Evolutionary conservation across 2,329 filamentous ascomycete species (phyloP), one percentile per base, ranked within the genome.

Genomic region (Fusarium nematophilum): DNA sequence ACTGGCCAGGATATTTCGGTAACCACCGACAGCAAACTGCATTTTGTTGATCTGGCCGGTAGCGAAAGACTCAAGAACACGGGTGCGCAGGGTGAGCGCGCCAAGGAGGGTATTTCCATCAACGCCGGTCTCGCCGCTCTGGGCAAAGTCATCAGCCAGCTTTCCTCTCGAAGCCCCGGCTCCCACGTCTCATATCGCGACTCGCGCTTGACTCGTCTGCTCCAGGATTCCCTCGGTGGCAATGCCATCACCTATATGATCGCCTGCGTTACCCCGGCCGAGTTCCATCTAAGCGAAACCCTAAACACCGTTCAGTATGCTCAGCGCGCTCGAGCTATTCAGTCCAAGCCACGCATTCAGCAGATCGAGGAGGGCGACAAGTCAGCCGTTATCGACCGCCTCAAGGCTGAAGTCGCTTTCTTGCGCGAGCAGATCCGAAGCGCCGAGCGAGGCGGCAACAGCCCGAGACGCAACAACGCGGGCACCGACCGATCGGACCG

Each of bases 191-290:
- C 95, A 2, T 99, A 99, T 74, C 92, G 95, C 62, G 95, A 99
- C 78, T 98, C 95, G n/a, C 93, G 93, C 73, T 87, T 99, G 67
- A 99, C 95, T 9, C 90, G 95, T 56, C 83, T 99, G 18, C 85
- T 99, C 14, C 95, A 99, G 80, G 95, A 99, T 76, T 99, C 95
- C 0, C 83, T 99, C 5, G 95, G 95, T 53, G 95, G 95, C 5
- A 98, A 96, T 73, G 95, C 95, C 29, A 96, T 97, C 72, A 99
- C 95, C 1, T 99, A 98, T 78, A 98, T 99, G 95, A 95, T 99
- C 78, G 95, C 95, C 8, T 99, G 95, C 77, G 93, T 99, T 25
- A 99, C 94, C 1, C 94, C 93, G 0, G 92, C 94, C 11, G 93
- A 97, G 73, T 99, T 99, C 72, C 95, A 99, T 74, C 81, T 99